Base-by-base conservation (phyloP, 176 grass and related monocot species). In the Carex parvula region DNA sequence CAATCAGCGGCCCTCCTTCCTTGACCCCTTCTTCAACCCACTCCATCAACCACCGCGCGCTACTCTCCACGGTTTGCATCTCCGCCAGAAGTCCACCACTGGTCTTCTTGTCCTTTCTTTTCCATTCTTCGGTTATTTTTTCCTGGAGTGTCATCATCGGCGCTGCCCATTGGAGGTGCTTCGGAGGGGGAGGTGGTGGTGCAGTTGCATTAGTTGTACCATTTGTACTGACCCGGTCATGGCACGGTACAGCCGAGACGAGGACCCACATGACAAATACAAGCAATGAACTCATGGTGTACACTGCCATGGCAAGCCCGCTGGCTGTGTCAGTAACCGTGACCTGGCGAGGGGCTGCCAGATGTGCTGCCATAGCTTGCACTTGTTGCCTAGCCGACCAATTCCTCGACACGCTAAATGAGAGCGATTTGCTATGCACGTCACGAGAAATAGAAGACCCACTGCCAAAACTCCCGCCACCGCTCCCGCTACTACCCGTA, bases 201-300 rank as follows among this genome's bases (percentile, higher is more conserved):
- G 2, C 48, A 15, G 30, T 24, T 14, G 84, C 78, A 22, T 21
- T 64, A 29, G 0, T 35, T 63, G 80, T n/a, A 82, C 80, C 79
- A 46, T 82, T 82, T 39, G 87, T 64, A 15, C 87, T 69, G 4
- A 46, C 42, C 20, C 82, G 17, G 69, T 91, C 91, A 81, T 90
- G 87, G 72, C 87, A 91, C 24, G 91, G 93, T 70, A 99, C 87
- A n/a, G 93, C 91, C 13, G 88, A 90, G 2, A 85, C 90, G 3
- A 99, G 84, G 22, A 80, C 89, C 96, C 96, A 99, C 90, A 87
- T 94, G 65, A 88, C 68, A 79, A 99, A 95, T 8, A 86, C 91
- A 4, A 99, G 93, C 3, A 94, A 80, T 2, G 93, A 95, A 70
- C 91, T 95, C 96, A 99, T 95, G 59, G 96, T 95, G 86, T 95